These are phyloP conservation scores for Scheffersomyces stipitis DNA, from an alignment of 805 yeast species.

Conservation along the genomic window DNA sequence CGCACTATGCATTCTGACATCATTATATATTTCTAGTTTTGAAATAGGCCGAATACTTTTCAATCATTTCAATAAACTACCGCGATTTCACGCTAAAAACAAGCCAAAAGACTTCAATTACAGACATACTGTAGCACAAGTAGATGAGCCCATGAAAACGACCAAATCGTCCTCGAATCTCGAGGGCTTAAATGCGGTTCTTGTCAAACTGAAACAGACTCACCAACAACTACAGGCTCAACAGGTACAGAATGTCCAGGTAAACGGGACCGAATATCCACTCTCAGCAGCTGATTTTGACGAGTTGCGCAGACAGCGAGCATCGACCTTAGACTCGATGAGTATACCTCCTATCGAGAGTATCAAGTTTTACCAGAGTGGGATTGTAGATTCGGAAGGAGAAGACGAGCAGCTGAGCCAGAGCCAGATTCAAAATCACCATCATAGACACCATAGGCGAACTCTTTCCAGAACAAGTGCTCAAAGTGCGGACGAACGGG, in stretches of 20 bases:
- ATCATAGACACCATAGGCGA: too few species aligned
- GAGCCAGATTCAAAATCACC: too few species aligned
- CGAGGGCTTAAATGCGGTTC: background rate
- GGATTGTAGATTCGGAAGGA: too few species aligned
- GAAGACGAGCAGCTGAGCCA: constrained; percentile 2
- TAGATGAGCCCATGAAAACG: background rate
- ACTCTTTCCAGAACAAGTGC: too few species aligned
- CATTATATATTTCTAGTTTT: too few species aligned
- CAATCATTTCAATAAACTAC: too few species aligned
- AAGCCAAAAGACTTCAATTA: too few species aligned
- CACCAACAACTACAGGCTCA: background rate
- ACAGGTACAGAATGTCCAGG: background rate
- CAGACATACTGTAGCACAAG: too few species aligned
- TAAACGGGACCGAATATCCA: background rate
- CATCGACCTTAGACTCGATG: constrained; percentile 10
- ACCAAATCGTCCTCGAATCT: background rate
- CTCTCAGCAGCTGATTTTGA: background rate
- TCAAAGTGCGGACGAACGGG: too few species aligned
- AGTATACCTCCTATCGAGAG: constrained; percentile 10
- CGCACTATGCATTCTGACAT: too few species aligned
- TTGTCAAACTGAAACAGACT: background rate
- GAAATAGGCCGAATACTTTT: too few species aligned
- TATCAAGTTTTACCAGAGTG: constrained; percentile 1
- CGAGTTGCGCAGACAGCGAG: constrained; percentile 4
- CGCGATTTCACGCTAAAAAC: too few species aligned